These are phyloP conservation scores for Moesziomyces sp. DNA, from an alignment of 1,284 basidiomycete genomes.

Conservation along the genomic window DNA sequence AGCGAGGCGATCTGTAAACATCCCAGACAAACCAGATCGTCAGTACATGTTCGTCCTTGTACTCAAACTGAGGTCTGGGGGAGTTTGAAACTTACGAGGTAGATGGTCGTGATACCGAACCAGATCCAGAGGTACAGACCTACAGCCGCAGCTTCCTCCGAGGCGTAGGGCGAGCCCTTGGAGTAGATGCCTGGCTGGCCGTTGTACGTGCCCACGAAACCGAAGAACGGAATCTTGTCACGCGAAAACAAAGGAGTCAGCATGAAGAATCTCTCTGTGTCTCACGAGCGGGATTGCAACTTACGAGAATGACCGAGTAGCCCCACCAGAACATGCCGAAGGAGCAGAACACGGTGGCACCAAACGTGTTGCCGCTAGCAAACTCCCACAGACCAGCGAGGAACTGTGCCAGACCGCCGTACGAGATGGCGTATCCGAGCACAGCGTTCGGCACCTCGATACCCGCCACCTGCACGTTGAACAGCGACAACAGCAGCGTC, in stretches of 20 bases:
- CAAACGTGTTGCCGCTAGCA: conserved; percentile 55
- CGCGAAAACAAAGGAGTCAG: neutral
- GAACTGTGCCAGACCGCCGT: conserved; percentile 52
- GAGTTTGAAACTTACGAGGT: conserved; percentile 15
- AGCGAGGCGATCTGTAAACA: conserved; percentile 15
- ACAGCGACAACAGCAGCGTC: conserved; percentile 49
- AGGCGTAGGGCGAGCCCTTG: conserved; percentile 20
- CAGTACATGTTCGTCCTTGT: too few species aligned
- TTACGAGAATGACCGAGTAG: conserved; percentile 41
- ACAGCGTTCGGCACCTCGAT: conserved; percentile 48
- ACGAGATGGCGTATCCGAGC: conserved; percentile 30
- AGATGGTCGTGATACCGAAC: conserved; percentile 56
- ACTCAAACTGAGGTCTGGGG: too few species aligned
- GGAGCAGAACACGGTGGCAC: conserved; percentile 49
- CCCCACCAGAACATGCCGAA: conserved; percentile 60
- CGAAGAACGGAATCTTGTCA: conserved; percentile 52
- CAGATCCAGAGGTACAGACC: conserved; percentile 53
- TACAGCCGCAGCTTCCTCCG: conserved; percentile 34
- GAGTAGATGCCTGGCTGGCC: conserved; percentile 48
- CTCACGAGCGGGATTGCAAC: neutral
- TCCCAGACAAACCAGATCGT: neutral
- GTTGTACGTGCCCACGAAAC: conserved; percentile 43
- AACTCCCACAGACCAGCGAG: conserved; percentile 60
- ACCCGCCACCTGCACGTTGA: conserved; percentile 40
- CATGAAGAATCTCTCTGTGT: neutral